These are phyloP conservation scores for Saccharomyces uvarum DNA, from an alignment of 1,139 yeast species.

Conservation along the genomic window DNA sequence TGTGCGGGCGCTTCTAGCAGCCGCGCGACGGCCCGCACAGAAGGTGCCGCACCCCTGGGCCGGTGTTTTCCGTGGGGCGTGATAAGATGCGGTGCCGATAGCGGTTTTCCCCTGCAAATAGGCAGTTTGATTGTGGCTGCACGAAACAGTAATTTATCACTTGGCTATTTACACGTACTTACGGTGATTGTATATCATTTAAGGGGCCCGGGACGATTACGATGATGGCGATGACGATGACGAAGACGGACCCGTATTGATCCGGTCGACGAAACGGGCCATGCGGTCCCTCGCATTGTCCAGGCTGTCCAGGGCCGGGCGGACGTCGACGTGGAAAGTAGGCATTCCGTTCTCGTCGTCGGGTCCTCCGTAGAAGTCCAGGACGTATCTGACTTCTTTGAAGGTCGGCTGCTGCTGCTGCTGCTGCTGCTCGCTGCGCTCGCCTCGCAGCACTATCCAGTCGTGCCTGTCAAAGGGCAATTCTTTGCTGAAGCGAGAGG, in stretches of 20 bases:
- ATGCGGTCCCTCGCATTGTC: slow-evolving; percentile 48
- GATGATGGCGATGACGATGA: neutral
- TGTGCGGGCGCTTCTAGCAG: neutral
- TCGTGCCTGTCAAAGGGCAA: slow-evolving; percentile 98
- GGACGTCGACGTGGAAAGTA: slow-evolving; percentile 80
- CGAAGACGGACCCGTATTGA: neutral
- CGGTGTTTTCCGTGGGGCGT: neutral
- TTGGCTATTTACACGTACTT: neutral
- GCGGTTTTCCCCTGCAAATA: no score
- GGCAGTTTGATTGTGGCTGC: neutral
- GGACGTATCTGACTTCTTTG: slow-evolving; percentile 75
- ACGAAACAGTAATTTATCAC: neutral
- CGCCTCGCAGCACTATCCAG: slow-evolving; percentile 82
- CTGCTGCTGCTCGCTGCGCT: slow-evolving; percentile 24
- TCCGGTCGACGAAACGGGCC: slow-evolving; percentile 39
- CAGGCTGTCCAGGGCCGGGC: slow-evolving; percentile 82
- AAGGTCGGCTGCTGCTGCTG: slow-evolving; percentile 36
- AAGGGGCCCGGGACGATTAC: neutral
- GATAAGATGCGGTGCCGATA: neutral
- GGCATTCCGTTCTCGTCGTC: slow-evolving; percentile 86
- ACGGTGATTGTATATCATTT: neutral
- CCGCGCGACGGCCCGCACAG: neutral
- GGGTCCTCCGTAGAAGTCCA: slow-evolving; percentile 94
- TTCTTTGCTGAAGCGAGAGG: slow-evolving; percentile 61
- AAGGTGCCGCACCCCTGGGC: neutral